phyloP scores from a whole-genome alignment of 129 eudicot species.

The Tanacetum coccineum region DNA sequence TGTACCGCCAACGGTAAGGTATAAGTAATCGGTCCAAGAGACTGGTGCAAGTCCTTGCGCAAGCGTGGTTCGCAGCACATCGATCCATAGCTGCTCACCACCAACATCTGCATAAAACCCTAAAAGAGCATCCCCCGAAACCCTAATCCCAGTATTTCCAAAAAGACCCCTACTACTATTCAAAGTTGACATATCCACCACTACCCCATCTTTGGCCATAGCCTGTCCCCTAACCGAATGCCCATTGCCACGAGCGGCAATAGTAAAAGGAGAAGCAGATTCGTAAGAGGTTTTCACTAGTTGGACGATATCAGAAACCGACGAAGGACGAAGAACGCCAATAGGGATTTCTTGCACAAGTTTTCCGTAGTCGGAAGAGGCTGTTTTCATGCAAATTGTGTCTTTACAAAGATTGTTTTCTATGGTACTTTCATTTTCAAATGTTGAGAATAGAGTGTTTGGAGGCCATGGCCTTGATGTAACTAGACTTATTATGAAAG shows the following conservation, averaged over 20 bases:
- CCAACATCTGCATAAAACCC: conserved; percentile 44
- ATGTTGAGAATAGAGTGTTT: not conserved
- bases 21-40: conserved; percentile 38
- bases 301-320: conserved; percentile 20
- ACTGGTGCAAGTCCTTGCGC: conserved; percentile 37
- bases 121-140: conserved; percentile 24
- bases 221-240: conserved; percentile 42
- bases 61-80: conserved; percentile 30
- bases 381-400: conserved; percentile 21
- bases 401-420: conserved; percentile 16
- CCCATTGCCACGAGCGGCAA: conserved; percentile 32
- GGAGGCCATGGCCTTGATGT: conserved; percentile 16
- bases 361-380: conserved; percentile 34
- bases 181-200: conserved; percentile 30
- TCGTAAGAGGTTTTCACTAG: conserved; percentile 25
- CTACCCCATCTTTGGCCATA: conserved; percentile 38
- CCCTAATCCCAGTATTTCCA: conserved; percentile 23
- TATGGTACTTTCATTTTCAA: conserved; percentile 7
- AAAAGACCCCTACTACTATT: not conserved
- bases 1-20: conserved; percentile 36
- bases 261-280: conserved; percentile 13
- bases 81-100: conserved; percentile 37
- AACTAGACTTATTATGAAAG: conserved; percentile 15
- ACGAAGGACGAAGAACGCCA: conserved; percentile 28
- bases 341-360: conserved; percentile 23